Percentiles rank a stretch among this genome's conserved stretches.
Evolutionary conservation across 2,329 filamentous ascomycete genomes (phyloP).

Genomic region (Cytospora chrysosperma): DNA sequence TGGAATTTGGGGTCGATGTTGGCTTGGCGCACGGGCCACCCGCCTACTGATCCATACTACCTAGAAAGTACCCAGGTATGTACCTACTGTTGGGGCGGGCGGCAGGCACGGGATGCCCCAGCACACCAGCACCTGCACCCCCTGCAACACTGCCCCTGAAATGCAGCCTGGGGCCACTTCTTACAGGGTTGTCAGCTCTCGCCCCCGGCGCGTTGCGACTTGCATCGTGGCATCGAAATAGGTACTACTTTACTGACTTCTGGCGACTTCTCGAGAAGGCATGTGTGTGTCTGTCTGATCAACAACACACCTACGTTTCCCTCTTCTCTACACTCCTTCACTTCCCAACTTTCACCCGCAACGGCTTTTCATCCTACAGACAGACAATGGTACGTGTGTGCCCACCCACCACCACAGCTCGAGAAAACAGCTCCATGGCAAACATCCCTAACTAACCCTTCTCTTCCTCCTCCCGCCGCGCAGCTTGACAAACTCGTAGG

Average conservation of each 20-base stretch:
- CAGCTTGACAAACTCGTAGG: slow-evolving; percentile 86
- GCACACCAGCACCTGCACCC: too few relatives aligned
- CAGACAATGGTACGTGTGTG: slow-evolving; percentile 35
- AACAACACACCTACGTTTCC: too few relatives aligned
- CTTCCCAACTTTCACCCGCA: background rate
- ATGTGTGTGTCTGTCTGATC: too few relatives aligned
- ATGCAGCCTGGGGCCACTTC: too few relatives aligned
- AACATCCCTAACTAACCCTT: slow-evolving; percentile 15
- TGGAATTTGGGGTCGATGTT: slow-evolving; percentile 4
- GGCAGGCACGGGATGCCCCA: background rate
- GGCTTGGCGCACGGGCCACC: background rate
- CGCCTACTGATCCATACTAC: too few relatives aligned
- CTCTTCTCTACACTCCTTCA: slow-evolving; percentile 22
- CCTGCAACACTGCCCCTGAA: too few relatives aligned
- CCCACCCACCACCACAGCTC: background rate
- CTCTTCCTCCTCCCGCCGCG: background rate
- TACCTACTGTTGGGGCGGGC: too few relatives aligned
- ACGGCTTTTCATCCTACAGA: slow-evolving; percentile 22
- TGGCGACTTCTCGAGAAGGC: slow-evolving; percentile 11
- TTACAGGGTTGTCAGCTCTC: too few relatives aligned
- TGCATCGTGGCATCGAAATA: too few relatives aligned
- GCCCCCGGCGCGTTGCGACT: too few relatives aligned
- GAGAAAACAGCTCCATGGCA: slow-evolving; percentile 1
- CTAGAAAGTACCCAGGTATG: too few relatives aligned
- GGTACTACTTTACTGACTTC: too few relatives aligned